Evolutionary conservation across 495 filamentous ascomycete species (phyloP).

Genomic region (Clavariopsis aquatica): DNA sequence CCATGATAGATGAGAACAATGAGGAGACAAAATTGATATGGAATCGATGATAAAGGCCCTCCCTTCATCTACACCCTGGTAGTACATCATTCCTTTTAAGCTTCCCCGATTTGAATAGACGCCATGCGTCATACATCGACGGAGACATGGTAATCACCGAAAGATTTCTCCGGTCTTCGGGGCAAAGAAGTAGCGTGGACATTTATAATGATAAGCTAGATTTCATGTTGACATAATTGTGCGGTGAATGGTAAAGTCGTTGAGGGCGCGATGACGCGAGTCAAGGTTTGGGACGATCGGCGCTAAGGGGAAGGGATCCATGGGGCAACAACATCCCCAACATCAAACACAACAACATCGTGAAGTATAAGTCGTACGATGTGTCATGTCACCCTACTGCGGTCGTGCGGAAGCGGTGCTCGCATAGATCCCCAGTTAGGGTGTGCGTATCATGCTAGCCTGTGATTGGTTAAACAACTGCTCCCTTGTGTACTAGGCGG

Average conservation of each 20-base stretch:
- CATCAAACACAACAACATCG: neutral
- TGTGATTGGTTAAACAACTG: no score
- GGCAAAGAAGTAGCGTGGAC: neutral
- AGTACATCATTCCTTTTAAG: neutral
- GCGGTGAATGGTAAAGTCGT: neutral
- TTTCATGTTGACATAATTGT: neutral
- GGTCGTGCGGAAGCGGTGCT: no score
- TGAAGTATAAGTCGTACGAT: no score
- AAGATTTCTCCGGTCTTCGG: no score
- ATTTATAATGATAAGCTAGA: neutral
- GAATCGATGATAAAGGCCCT: neutral
- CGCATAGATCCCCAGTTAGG: no score
- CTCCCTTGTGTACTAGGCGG: no score
- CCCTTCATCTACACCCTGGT: neutral
- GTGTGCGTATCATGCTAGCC: no score
- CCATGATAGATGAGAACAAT: conserved; percentile 7
- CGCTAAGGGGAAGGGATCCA: neutral
- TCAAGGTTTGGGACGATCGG: neutral
- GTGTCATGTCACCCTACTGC: no score
- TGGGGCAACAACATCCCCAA: neutral
- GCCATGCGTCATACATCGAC: no score
- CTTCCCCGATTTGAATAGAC: no score
- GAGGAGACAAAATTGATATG: neutral
- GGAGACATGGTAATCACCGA: no score
- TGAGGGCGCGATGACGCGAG: neutral